Evolutionary conservation across 352 stramenopile species (phyloP).

Genomic region (Pilasporangium apinafurcum): DNA sequence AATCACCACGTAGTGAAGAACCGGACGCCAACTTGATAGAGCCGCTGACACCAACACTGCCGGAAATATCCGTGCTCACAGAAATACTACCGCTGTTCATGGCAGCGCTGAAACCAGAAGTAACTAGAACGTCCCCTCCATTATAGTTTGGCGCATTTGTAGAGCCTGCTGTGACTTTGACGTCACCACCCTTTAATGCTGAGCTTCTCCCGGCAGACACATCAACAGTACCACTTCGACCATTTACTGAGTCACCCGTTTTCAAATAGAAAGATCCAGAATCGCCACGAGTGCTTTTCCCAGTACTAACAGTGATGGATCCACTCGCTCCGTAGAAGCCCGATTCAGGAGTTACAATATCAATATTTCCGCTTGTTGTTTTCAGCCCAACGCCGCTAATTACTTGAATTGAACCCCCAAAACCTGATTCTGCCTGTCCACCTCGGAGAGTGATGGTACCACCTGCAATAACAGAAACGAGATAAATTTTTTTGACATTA

Average conservation of each 20-base stretch:
- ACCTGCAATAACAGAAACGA: conserved; percentile 8
- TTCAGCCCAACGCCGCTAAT: conserved; percentile 29
- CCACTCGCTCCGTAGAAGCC: conserved; percentile 64
- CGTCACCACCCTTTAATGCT: conserved; percentile 50
- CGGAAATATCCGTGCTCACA: conserved; percentile 69
- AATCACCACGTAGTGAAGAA: conserved; percentile 41
- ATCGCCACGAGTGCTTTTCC: conserved; percentile 38
- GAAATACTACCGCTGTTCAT: conserved; percentile 75
- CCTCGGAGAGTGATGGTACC: conserved; percentile 39
- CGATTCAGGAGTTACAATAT: conserved; percentile 61
- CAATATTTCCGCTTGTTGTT: conserved; percentile 46
- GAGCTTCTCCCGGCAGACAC: conserved; percentile 54
- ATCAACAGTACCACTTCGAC: conserved; percentile 31
- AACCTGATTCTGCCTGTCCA: conserved; percentile 33
- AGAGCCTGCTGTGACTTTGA: conserved; percentile 64
- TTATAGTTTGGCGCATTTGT: conserved; percentile 24
- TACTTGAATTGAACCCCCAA: conserved; percentile 44
- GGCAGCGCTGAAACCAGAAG: conserved; percentile 57
- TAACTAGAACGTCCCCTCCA: conserved; percentile 76
- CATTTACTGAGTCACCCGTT: conserved; percentile 47
- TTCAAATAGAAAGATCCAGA: conserved; percentile 50
- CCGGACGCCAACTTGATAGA: conserved; percentile 61
- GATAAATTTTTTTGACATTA: conserved; percentile 3
- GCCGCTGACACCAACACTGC: conserved; percentile 67
- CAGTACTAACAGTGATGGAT: conserved; percentile 51